Evolutionary conservation across 495 filamentous ascomycete genomes (phyloP).

Genomic region (Parathielavia appendiculata): DNA sequence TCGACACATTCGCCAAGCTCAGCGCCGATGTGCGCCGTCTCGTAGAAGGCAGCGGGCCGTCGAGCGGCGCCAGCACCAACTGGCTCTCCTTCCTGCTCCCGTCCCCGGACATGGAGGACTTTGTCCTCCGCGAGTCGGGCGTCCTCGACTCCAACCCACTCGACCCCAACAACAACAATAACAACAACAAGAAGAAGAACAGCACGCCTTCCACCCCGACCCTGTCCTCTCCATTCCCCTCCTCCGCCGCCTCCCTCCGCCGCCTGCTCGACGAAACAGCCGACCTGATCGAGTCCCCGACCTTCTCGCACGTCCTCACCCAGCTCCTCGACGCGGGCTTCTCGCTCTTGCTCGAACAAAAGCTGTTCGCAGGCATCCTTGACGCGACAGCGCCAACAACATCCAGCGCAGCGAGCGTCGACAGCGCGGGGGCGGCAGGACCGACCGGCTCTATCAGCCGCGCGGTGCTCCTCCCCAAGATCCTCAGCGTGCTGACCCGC

Average conservation of each 20-base stretch:
- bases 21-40: conserved; percentile 71
- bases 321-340: conserved; percentile 84
- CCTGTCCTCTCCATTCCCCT: conserved; percentile 23
- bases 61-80: conserved; percentile 55
- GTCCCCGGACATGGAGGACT: conserved; percentile 65
- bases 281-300: conserved; percentile 89
- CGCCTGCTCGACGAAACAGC: conserved; percentile 93
- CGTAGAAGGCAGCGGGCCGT: conserved; percentile 71
- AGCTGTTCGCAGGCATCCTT: conserved; percentile 73
- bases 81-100: conserved; percentile 89
- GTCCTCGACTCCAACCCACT: conserved; percentile 52
- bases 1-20: conserved; percentile 71
- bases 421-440: conserved; percentile 14
- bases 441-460: conserved; percentile 38
- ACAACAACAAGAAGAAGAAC: conserved; percentile 36
- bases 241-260: conserved; percentile 56
- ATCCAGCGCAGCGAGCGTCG: conserved; percentile 28
- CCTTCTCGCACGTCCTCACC: conserved; percentile 76
- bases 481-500: conserved; percentile 76
- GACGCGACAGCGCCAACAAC: conserved; percentile 47
- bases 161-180: neutral
- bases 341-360: conserved; percentile 70
- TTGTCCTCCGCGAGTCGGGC: conserved; percentile 77
- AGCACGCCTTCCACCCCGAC: conserved; percentile 46
- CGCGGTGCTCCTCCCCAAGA: conserved; percentile 77